phyloP scores from a whole-genome alignment of 1,139 yeast genomes.

The Blastobotrys capitulatus region DNA sequence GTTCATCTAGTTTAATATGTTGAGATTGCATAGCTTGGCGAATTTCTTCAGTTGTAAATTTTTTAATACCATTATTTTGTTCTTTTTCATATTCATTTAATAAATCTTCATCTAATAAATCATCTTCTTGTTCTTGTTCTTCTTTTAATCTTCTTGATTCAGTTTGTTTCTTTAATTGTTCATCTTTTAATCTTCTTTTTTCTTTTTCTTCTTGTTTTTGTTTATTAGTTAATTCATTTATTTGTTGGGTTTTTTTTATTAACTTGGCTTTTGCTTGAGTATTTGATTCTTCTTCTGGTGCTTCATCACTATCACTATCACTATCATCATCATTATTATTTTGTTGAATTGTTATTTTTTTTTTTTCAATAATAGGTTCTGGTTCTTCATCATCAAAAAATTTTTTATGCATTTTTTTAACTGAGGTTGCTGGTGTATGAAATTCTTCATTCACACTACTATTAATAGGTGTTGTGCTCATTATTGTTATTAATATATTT shows the following conservation, averaged over 20 bases:
- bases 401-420: slow-evolving; percentile 1
- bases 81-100: slow-evolving; percentile 15
- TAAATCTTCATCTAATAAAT: slow-evolving; percentile 14
- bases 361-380: neutral
- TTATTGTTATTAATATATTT: no score
- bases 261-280: slow-evolving; percentile 12
- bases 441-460: neutral
- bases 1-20: slow-evolving; percentile 3
- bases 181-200: slow-evolving; percentile 19
- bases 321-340: no score
- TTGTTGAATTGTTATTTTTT: neutral
- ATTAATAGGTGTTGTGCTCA: neutral
- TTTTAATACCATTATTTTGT: neutral
- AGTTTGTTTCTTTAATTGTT: slow-evolving; percentile 18
- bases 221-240: slow-evolving; percentile 8
- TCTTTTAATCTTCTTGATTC: slow-evolving; percentile 9
- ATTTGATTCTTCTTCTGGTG: slow-evolving; percentile 25
- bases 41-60: neutral
- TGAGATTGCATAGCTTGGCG: slow-evolving; percentile 2
- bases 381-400: slow-evolving; percentile 4
- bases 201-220: slow-evolving; percentile 15
- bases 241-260: slow-evolving; percentile 4
- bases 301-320: slow-evolving; percentile 20
- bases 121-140: neutral
- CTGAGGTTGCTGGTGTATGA: slow-evolving; percentile 1